These are phyloP conservation scores for Salisapilia sapeloensis DNA, from an alignment of 352 stramenopile species.

Conservation along the genomic window DNA sequence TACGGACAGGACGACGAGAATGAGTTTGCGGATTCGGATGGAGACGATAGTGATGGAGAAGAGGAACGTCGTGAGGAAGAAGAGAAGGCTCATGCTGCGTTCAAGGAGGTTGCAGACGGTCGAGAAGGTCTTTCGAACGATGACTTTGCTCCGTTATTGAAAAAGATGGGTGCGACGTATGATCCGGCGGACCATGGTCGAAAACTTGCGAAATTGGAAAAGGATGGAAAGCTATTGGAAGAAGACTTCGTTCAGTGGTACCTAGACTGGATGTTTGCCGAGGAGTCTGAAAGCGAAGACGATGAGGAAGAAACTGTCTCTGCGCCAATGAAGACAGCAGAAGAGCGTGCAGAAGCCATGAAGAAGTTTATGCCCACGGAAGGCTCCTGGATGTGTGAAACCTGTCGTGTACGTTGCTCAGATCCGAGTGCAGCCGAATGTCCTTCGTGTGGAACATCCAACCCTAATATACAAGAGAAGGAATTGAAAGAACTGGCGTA, in stretches of 20 bases:
- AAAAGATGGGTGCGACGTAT: conserved; percentile 34
- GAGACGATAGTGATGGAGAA: conserved; percentile 40
- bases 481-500: conserved; percentile 15
- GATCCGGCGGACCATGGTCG: conserved; percentile 26
- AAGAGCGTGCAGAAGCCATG: conserved; percentile 26
- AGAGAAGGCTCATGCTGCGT: conserved; percentile 19
- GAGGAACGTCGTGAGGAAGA: conserved; percentile 48
- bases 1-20: conserved; percentile 58
- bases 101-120: conserved; percentile 14
- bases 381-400: conserved; percentile 37
- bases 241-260: conserved; percentile 46
- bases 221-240: conserved; percentile 29
- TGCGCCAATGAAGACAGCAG: conserved; percentile 25
- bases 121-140: conserved; percentile 14
- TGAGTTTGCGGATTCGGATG: conserved; percentile 20
- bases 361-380: conserved; percentile 27
- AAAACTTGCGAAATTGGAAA: conserved; percentile 16
- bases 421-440: conserved; percentile 3
- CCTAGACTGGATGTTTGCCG: conserved; percentile 32
- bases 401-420: conserved; percentile 28
- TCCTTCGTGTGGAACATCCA: conserved; percentile 2
- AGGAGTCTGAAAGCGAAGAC: conserved; percentile 23
- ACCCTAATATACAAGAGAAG: no score
- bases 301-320: conserved; percentile 7
- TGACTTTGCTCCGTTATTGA: conserved; percentile 37